These are phyloP conservation scores for Stropharia rugosoannulata DNA, from an alignment of 768 basidiomycete genomes.

Conservation along the genomic window DNA sequence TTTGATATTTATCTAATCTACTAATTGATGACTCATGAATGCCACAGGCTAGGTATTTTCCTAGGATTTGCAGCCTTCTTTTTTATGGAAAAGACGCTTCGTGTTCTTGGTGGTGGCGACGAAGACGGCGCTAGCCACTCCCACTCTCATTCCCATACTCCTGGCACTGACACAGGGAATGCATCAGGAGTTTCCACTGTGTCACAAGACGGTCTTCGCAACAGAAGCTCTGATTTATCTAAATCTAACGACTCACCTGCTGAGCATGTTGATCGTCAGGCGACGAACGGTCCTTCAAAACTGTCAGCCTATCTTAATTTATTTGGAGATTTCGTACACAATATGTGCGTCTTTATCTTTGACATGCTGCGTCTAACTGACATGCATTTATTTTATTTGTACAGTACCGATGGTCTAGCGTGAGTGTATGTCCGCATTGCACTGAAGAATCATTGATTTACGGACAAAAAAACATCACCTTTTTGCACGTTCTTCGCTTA, in stretches of 20 bases:
- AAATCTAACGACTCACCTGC: conserved; percentile 16
- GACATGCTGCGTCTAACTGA: neutral
- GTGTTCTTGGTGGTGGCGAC: conserved; percentile 69
- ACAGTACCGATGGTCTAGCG: conserved; percentile 90
- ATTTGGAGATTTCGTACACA: conserved; percentile 92
- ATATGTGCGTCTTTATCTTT: conserved; percentile 58
- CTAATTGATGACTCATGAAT: neutral
- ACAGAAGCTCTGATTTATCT: conserved; percentile 38
- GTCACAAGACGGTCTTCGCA: conserved; percentile 47
- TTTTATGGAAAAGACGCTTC: conserved; percentile 89
- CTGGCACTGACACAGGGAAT: conserved; percentile 31
- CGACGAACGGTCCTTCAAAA: conserved; percentile 63
- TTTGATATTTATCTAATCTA: conserved; percentile 15
- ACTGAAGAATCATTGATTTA: conserved; percentile 8
- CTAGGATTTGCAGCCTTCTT: conserved; percentile 88
- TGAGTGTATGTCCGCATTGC: conserved; percentile 39
- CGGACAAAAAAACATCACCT: neutral
- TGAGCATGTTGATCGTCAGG: conserved; percentile 23
- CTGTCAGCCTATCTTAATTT: conserved; percentile 91
- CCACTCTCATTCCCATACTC: conserved; percentile 49
- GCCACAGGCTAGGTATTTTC: conserved; percentile 72
- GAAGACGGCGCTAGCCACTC: conserved; percentile 63
- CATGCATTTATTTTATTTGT: conserved; percentile 8
- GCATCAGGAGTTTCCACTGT: conserved; percentile 47
- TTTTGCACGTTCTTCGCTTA: conserved; percentile 21